Conservation (phyloP, 1,139 yeast species). For the Nakaseomyces glabratus region DNA sequence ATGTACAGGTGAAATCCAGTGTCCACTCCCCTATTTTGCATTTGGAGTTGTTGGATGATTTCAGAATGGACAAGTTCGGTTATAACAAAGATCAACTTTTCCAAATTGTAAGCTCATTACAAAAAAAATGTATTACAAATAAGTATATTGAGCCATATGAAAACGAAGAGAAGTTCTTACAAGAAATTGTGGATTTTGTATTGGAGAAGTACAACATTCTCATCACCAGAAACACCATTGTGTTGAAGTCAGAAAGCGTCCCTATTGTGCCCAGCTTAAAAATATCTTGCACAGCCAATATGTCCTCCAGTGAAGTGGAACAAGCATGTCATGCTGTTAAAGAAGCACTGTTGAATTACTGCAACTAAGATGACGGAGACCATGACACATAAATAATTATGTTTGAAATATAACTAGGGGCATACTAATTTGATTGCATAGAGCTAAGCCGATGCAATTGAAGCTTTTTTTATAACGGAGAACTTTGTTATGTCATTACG, state of each 20-base stretch:
- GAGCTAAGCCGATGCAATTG: no score
- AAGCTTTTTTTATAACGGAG: no score
- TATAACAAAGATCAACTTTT: slow-evolving; percentile 27
- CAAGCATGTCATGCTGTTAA: slow-evolving; percentile 13
- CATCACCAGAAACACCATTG: slow-evolving; percentile 59
- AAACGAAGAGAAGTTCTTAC: slow-evolving; percentile 53
- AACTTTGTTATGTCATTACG: no score
- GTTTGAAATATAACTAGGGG: no score
- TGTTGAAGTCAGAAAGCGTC: slow-evolving; percentile 65
- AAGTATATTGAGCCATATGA: slow-evolving; percentile 39
- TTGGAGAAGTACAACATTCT: slow-evolving; percentile 46
- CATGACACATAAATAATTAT: no score
- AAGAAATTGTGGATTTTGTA: slow-evolving; percentile 49
- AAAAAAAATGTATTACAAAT: slow-evolving; percentile 28
- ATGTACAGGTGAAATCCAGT: slow-evolving; percentile 47
- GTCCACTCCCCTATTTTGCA: slow-evolving; percentile 61
- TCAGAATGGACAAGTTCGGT: slow-evolving; percentile 27
- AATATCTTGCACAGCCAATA: slow-evolving; percentile 49
- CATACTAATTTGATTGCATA: no score
- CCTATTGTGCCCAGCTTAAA: slow-evolving; percentile 71
- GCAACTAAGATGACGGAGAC: no score
- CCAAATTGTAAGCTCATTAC: slow-evolving; percentile 22
- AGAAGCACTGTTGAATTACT: slow-evolving; percentile 2
- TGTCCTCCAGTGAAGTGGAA: slow-evolving; percentile 44
- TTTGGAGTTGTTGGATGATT: slow-evolving; percentile 40